A percentile compares a stretch with the other conserved stretches of the same genome.
Conservation (phyloP, 208 protist species). For the Trypanosoma congolense region DNA sequence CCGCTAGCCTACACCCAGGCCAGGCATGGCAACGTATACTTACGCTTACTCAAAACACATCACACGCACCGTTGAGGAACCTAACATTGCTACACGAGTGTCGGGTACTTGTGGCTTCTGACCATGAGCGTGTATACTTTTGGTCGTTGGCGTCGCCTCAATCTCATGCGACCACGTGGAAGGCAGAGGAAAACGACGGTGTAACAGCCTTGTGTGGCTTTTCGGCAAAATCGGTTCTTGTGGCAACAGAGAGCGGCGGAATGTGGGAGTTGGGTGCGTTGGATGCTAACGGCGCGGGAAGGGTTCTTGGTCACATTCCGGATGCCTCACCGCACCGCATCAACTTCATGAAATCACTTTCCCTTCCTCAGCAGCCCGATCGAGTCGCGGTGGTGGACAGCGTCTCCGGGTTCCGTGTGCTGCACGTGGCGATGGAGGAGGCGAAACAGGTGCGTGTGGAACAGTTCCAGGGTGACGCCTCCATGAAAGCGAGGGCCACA, state of each 20-base stretch:
- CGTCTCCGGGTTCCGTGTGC: conserved; percentile 50
- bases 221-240: conserved; percentile 35
- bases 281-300: conserved; percentile 1
- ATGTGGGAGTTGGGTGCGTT: conserved; percentile 43
- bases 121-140: conserved; percentile 40
- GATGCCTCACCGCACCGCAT: conserved; percentile 17
- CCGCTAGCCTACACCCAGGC: conserved; percentile 42
- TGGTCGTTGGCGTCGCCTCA: conserved; percentile 45
- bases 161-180: conserved; percentile 5
- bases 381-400: conserved; percentile 53
- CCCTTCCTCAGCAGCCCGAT: conserved; percentile 20
- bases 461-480: conserved; percentile 16
- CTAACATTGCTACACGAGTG: conserved; percentile 34
- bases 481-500: not conserved
- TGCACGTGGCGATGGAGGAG: conserved; percentile 27
- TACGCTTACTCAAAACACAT: conserved; percentile 49
- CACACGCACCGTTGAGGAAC: conserved; percentile 34
- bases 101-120: conserved; percentile 38
- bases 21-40: conserved; percentile 48
- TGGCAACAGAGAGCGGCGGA: conserved; percentile 29
- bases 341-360: conserved; percentile 34
- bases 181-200: not conserved
- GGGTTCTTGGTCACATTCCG: conserved; percentile 16
- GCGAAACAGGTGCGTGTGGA: conserved; percentile 14
- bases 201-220: conserved; percentile 61